Percentiles rank a stretch among this genome's conserved stretches.
Conservation (phyloP, 306 rosid genomes). For the Cicer cuneatum region DNA sequence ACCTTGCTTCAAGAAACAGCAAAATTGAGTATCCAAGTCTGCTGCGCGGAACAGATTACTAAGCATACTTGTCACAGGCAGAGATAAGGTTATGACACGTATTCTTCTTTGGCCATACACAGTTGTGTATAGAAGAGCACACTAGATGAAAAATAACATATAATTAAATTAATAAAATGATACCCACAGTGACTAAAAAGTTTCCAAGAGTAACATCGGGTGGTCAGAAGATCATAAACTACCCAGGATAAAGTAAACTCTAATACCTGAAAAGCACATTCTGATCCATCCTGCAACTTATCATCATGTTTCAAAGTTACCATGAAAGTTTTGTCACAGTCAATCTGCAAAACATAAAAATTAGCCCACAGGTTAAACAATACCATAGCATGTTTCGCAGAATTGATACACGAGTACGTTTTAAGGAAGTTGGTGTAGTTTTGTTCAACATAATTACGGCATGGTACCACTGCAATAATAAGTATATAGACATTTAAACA, state of each 20-base stretch:
- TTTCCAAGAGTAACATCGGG: constrained; percentile 26
- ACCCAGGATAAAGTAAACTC: constrained; percentile 14
- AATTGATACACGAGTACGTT: neutral
- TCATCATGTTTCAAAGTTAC: constrained; percentile 92
- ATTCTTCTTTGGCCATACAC: constrained; percentile 92
- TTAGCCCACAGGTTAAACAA: constrained; percentile 20
- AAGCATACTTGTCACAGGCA: constrained; percentile 95
- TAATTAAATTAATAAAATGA: constrained; percentile 38
- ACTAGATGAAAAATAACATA: constrained; percentile 55
- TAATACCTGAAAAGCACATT: constrained; percentile 94
- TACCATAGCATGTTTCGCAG: constrained; percentile 12
- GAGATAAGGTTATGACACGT: constrained; percentile 83
- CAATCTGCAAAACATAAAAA: constrained; percentile 70
- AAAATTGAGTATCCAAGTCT: constrained; percentile 93
- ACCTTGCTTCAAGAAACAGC: constrained; percentile 98
- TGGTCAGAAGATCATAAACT: constrained; percentile 29
- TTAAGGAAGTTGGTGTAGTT: constrained; percentile 11
- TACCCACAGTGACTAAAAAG: constrained; percentile 9
- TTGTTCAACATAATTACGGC: neutral
- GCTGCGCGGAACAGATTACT: constrained; percentile 97
- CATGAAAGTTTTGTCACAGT: constrained; percentile 94
- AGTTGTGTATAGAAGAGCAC: constrained; percentile 98
- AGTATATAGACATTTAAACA: constrained; percentile 23
- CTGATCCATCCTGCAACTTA: constrained; percentile 97
- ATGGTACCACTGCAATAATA: neutral